These are phyloP conservation scores for Trametes cinnabarina DNA, from an alignment of 768 basidiomycete species.

Conservation along the genomic window DNA sequence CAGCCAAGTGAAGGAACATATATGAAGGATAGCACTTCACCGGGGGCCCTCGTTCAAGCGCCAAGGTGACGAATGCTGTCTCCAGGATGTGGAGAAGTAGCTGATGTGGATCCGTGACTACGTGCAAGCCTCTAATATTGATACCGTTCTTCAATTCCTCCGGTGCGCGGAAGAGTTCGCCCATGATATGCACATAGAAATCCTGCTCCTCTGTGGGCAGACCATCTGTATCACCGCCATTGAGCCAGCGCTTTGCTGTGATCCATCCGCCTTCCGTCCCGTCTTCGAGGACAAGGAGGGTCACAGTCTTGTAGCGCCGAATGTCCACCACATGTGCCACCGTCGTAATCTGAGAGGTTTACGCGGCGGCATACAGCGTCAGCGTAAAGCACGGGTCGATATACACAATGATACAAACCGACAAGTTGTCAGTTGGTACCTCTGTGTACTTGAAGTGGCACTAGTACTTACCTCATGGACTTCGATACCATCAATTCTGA, in stretches of 20 bases:
- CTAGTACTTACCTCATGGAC: slow-evolving; percentile 35
- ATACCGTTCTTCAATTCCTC: not conserved
- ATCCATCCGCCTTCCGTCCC: slow-evolving; percentile 33
- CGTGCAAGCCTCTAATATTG: slow-evolving; percentile 23
- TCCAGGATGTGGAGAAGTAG: slow-evolving; percentile 47
- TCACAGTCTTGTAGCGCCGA: not conserved
- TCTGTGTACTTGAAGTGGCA: no score
- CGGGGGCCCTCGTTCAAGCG: slow-evolving; percentile 31
- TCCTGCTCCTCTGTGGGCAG: not conserved
- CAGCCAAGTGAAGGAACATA: no score
- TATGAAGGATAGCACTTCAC: not conserved
- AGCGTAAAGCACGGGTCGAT: no score
- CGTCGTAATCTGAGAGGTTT: slow-evolving; percentile 42
- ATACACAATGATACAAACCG: no score
- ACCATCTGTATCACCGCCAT: not conserved
- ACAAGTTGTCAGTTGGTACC: no score
- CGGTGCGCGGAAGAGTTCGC: not conserved
- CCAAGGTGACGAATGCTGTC: slow-evolving; percentile 38
- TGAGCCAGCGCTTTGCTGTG: slow-evolving; percentile 12
- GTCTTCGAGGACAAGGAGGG: slow-evolving; percentile 30
- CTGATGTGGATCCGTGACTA: slow-evolving; percentile 46
- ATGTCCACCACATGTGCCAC: slow-evolving; percentile 43
- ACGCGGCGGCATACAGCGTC: slow-evolving; percentile 19
- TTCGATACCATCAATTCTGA: slow-evolving; percentile 45
- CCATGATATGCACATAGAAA: slow-evolving; percentile 18